Evolutionary conservation across 441 rosid genomes (phyloP), one percentile per base, ranked within the genome.

Genomic region (Arabidopsis lyrata): DNA sequence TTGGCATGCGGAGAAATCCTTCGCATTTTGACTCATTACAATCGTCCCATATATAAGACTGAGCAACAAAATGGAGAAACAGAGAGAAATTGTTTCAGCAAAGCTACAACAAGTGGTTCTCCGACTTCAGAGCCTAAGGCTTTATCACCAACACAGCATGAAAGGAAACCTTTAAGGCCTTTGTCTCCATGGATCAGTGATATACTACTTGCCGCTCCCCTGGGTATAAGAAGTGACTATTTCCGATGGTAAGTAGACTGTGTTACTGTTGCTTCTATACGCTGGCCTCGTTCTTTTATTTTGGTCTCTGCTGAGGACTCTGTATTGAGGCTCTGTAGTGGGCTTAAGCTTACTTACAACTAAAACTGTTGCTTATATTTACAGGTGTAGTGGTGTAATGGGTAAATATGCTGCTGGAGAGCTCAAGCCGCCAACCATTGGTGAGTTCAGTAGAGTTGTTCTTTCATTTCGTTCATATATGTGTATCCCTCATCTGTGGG

Each of bases 381-480:
- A 80, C 85, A 95, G 99, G 99, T 93, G 99, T 74, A 92, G 99
- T 82, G 99, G 99, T 66, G 98, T 95, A 6, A 91, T 93, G 99
- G 99, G 99, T 48, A 93, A 87, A 84, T 95, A 95, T 79, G 93
- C 97, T 53, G 96, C 91, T 52, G 97, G 99, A 77, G 99, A 95
- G 81, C 99, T 95, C 72, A 95, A 87, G 91, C 99, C 99, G 15
- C 99, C 99, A 57, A 81, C 84, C 52, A 86, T 90, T 66, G 88
- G 99, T 91, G 48, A 78, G 98, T 82, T 68, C 42, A 61, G 9
- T 7, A 63, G 64, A 61, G 13, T n/a, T 59, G 15, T 63, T 47
- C 56, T 61, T 53, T 35, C 41, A 60, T 41, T 56, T 18, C 48
- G 9, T 54, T 63, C 44, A 53, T 41, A 42, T 3, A 36, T 62